Evolutionary conservation across 345 rosid genomes (phyloP).

Genomic region (Eucalyptus coolabah): DNA sequence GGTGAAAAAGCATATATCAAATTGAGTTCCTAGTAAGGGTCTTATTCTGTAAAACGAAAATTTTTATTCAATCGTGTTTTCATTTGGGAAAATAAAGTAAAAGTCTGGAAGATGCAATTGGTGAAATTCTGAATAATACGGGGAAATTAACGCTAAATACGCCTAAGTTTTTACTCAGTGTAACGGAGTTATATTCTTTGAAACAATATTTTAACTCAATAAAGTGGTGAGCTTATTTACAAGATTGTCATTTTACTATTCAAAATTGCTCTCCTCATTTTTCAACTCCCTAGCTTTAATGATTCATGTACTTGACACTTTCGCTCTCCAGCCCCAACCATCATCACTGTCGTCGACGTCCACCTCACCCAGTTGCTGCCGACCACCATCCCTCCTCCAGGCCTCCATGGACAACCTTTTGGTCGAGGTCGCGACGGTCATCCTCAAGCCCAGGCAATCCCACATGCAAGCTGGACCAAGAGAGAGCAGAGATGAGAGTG

Average conservation of each 20-base stretch:
- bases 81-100: background rate
- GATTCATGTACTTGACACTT: background rate
- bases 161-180: background rate
- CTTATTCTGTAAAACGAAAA: background rate
- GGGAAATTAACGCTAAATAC: background rate
- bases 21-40: background rate
- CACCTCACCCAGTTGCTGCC: background rate
- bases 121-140: background rate
- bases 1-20: background rate
- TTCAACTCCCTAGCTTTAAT: background rate
- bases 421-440: background rate
- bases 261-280: background rate
- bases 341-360: background rate
- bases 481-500: background rate
- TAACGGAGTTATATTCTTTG: fast-evolving
- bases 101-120: background rate
- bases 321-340: background rate
- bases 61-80: background rate
- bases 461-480: background rate
- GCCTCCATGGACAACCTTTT: background rate
- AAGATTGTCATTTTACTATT: background rate
- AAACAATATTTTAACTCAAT: background rate
- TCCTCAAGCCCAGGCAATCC: background rate
- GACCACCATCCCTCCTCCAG: background rate
- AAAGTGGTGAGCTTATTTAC: background rate